Percentiles rank a stretch among this genome's conserved stretches.
These are phyloP conservation scores for Ophiostoma novo-ulmi DNA, from an alignment of 2,329 filamentous ascomycete genomes.

Conservation along the genomic window DNA sequence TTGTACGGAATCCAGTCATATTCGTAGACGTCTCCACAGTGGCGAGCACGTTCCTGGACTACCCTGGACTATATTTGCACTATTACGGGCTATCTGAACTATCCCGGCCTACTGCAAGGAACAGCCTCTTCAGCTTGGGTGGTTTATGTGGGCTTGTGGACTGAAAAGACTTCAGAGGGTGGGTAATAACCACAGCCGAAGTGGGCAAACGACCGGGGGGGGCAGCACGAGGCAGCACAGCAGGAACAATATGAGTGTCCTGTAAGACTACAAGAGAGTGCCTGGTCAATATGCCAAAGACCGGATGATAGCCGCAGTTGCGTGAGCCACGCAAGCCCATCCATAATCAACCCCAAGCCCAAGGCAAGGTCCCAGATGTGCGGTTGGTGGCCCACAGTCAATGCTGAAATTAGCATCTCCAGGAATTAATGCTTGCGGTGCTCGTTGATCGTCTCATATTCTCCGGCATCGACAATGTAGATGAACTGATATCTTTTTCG, in stretches of 20 bases:
- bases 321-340: not conserved
- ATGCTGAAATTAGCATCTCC: not conserved
- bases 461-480: not conserved
- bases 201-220: not conserved
- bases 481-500: not conserved
- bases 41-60: not conserved
- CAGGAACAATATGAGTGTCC: not conserved
- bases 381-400: not conserved
- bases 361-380: not conserved
- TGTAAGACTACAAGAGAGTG: not conserved
- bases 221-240: too few relatives aligned
- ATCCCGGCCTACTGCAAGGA: not conserved
- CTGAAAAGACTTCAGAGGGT: not conserved
- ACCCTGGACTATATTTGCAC: not conserved
- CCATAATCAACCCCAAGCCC: not conserved
- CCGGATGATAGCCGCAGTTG: not conserved
- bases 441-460: not conserved
- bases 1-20: not conserved
- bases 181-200: not conserved
- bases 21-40: not conserved
- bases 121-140: not conserved
- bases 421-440: not conserved
- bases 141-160: not conserved
- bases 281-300: not conserved
- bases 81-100: not conserved